Evolutionary conservation across 352 stramenopile genomes (phyloP).

Genomic region (Phytophthora citricola): DNA sequence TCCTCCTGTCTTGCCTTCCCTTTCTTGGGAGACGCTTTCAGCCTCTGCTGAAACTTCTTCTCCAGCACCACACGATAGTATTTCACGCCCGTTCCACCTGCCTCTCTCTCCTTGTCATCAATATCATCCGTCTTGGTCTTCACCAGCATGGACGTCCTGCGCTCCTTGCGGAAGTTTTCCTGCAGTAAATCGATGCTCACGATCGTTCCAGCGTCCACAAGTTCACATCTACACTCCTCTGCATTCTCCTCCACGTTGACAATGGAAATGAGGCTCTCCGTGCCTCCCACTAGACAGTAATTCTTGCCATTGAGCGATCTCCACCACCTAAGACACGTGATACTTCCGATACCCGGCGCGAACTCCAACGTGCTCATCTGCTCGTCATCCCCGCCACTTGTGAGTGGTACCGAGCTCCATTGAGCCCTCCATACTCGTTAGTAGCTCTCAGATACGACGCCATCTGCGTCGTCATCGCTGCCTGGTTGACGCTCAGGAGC

Average conservation of each 20-base stretch:
- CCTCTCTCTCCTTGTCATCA: conserved; percentile 33
- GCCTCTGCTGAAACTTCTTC: conserved; percentile 64
- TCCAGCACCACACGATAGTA: conserved; percentile 89
- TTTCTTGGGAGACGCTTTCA: conserved; percentile 25
- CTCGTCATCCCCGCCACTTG: conserved; percentile 79
- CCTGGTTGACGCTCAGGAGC: conserved; percentile 74
- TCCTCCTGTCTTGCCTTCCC: conserved; percentile 26
- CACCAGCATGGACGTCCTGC: conserved; percentile 85
- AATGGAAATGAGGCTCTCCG: conserved; percentile 82
- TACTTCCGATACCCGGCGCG: conserved; percentile 63
- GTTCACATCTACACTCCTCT: conserved; percentile 85
- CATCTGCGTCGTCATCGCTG: conserved; percentile 85
- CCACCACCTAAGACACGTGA: conserved; percentile 84
- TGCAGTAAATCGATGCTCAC: conserved; percentile 78
- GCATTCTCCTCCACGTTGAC: conserved; percentile 88
- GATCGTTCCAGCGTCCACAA: conserved; percentile 68
- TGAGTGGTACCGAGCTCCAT: conserved; percentile 84
- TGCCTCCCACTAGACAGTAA: conserved; percentile 85
- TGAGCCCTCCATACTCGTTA: conserved; percentile 80
- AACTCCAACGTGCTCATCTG: conserved; percentile 90
- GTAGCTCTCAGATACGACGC: conserved; percentile 83
- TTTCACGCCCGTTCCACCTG: conserved; percentile 34
- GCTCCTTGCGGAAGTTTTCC: conserved; percentile 80
- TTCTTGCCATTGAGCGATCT: conserved; percentile 83
- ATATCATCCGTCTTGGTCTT: conserved; percentile 59